Evolutionary conservation across 495 filamentous ascomycete genomes (phyloP).

Genomic region (Xylaria nigripes): DNA sequence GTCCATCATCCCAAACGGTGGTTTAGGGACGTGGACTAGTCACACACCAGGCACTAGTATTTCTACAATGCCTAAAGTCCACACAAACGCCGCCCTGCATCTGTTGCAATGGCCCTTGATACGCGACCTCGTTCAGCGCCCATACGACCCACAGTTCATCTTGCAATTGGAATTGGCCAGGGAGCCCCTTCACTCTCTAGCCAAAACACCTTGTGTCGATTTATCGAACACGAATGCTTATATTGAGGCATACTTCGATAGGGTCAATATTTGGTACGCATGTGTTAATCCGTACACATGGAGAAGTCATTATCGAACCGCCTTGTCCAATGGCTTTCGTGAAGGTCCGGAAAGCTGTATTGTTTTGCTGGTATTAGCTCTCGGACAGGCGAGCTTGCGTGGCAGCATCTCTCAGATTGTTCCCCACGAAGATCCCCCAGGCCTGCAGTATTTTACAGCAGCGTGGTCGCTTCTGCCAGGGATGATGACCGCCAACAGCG

Average conservation of each 20-base stretch:
- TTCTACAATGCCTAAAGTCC: constrained; percentile 74
- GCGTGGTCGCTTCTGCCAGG: constrained; percentile 70
- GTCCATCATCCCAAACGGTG: constrained; percentile 54
- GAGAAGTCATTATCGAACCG: constrained; percentile 65
- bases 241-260: constrained; percentile 67
- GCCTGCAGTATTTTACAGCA: constrained; percentile 70
- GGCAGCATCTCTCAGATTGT: constrained; percentile 67
- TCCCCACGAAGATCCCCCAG: constrained; percentile 64
- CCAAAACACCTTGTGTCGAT: constrained; percentile 55
- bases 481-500: constrained; percentile 70
- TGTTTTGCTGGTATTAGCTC: constrained; percentile 68
- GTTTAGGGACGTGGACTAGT: constrained; percentile 65
- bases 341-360: constrained; percentile 75
- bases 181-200: constrained; percentile 59
- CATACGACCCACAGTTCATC: constrained; percentile 69
- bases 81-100: constrained; percentile 71
- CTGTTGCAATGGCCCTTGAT: constrained; percentile 76
- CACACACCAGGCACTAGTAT: constrained; percentile 54
- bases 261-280: constrained; percentile 78
- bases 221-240: constrained; percentile 66
- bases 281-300: constrained; percentile 78
- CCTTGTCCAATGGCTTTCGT: constrained; percentile 62
- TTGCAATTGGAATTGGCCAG: constrained; percentile 76
- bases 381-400: constrained; percentile 60
- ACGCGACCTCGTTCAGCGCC: constrained; percentile 62